phyloP scores from a whole-genome alignment of 2,329 filamentous ascomycete genomes.

The Aspergillus vadensis region DNA sequence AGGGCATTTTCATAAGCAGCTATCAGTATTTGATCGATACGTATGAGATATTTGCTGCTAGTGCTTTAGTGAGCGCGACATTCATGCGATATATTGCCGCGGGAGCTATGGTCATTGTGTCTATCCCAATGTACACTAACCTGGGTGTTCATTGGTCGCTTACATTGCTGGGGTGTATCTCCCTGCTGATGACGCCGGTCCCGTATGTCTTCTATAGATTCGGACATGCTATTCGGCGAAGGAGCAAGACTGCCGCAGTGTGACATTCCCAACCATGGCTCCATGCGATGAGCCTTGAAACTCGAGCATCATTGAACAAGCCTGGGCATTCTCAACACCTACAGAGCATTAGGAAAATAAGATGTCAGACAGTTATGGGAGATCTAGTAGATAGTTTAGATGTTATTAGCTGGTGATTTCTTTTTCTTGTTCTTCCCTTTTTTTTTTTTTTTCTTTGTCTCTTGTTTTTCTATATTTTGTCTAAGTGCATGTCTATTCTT shows the following conservation, averaged over 20 bases:
- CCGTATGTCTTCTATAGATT: constrained; percentile 47
- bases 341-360: neutral
- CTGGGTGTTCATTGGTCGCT: constrained; percentile 44
- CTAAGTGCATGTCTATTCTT: too few relatives aligned
- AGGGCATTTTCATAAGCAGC: constrained; percentile 52
- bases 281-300: too few relatives aligned
- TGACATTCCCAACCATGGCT: too few relatives aligned
- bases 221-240: constrained; percentile 17
- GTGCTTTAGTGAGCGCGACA: constrained; percentile 46
- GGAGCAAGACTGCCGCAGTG: constrained; percentile 13
- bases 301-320: neutral
- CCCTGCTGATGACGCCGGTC: constrained; percentile 42
- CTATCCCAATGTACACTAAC: constrained; percentile 41
- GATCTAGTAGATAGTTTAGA: too few relatives aligned
- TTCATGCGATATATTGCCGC: constrained; percentile 43
- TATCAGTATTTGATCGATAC: constrained; percentile 61
- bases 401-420: too few relatives aligned
- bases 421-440: too few relatives aligned
- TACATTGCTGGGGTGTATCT: constrained; percentile 43
- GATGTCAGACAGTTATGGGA: too few relatives aligned
- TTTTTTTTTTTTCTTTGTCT: too few relatives aligned
- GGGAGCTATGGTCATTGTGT: constrained; percentile 38
- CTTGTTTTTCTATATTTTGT: too few relatives aligned
- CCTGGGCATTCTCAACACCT: neutral
- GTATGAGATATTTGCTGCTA: constrained; percentile 55